Evolutionary conservation across 352 stramenopile species (phyloP).

Genomic region (Albugo laibachii): DNA sequence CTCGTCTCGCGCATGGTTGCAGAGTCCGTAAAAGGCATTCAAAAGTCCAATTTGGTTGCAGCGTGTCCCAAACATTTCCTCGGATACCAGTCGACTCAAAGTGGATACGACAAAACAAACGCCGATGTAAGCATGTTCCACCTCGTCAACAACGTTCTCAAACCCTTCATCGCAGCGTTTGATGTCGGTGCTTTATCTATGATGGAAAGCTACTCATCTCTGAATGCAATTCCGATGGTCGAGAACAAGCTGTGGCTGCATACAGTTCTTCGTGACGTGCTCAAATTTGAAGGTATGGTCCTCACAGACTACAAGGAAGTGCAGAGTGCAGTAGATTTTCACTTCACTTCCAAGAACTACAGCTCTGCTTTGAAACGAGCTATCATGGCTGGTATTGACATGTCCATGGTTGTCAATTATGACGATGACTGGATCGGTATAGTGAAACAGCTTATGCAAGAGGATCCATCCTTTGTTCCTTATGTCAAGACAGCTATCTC

Average conservation of each 20-base stretch:
- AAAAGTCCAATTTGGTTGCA: constrained; percentile 33
- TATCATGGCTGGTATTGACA: constrained; percentile 54
- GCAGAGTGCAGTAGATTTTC: constrained; percentile 35
- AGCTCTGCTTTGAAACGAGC: constrained; percentile 20
- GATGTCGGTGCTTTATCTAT: constrained; percentile 61
- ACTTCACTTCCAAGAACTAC: constrained; percentile 18
- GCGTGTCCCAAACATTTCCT: constrained; percentile 85
- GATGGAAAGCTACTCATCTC: constrained; percentile 89
- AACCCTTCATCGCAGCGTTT: constrained; percentile 67
- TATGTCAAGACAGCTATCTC: constrained; percentile 6
- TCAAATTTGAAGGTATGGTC: constrained; percentile 49
- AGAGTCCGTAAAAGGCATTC: constrained; percentile 60
- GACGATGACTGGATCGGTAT: constrained; percentile 12
- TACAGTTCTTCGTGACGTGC: constrained; percentile 19
- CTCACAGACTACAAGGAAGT: constrained; percentile 78
- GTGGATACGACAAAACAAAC: constrained; percentile 54
- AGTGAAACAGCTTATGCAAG: constrained; percentile 6
- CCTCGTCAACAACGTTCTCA: constrained; percentile 71
- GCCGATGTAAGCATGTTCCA: constrained; percentile 61
- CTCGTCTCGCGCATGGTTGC: constrained; percentile 46
- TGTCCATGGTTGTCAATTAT: constrained; percentile 43
- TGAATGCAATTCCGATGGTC: constrained; percentile 82
- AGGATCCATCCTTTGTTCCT: constrained; percentile 4
- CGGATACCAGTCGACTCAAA: constrained; percentile 66
- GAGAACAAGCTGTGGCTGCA: constrained; percentile 37